Percentiles rank a stretch among this genome's conserved stretches.
These are phyloP conservation scores for Spencermartinsiella ligniputridi DNA, from an alignment of 1,139 yeast species.

Conservation along the genomic window DNA sequence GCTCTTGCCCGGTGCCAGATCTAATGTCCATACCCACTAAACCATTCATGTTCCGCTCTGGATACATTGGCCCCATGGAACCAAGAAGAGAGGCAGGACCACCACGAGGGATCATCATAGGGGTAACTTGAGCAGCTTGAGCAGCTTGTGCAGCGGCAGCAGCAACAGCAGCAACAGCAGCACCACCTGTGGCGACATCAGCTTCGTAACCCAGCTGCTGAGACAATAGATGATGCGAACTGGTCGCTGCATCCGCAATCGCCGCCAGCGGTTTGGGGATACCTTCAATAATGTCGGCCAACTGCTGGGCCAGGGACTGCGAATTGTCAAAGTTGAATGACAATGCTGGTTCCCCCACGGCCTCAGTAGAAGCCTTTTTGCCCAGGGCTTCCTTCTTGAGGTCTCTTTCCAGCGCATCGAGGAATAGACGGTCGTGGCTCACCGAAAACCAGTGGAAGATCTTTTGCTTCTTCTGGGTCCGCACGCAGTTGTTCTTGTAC, in stretches of 20 bases:
- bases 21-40: no score
- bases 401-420: conserved; percentile 92
- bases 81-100: no score
- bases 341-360: conserved; percentile 41
- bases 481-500: conserved; percentile 78
- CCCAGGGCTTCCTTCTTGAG: conserved; percentile 61
- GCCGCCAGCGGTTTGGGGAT: conserved; percentile 32
- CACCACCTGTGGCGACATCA: conserved; percentile 5
- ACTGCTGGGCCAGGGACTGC: conserved; percentile 37
- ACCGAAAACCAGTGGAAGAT: conserved; percentile 97
- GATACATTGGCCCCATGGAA: no score
- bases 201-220: conserved; percentile 1
- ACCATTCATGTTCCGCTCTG: no score
- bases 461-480: conserved; percentile 95
- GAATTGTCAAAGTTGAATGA: conserved; percentile 37
- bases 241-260: conserved; percentile 31
- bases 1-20: no score
- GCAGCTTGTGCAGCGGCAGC: no score
- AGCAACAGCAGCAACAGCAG: conserved; percentile 5
- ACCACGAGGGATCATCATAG: no score
- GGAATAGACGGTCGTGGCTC: conserved; percentile 86
- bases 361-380: conserved; percentile 36
- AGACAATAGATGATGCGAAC: background rate
- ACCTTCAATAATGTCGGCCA: conserved; percentile 28
- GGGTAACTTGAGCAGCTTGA: no score